Conservation (phyloP, 768 basidiomycete species). For the Russula earlei region DNA sequence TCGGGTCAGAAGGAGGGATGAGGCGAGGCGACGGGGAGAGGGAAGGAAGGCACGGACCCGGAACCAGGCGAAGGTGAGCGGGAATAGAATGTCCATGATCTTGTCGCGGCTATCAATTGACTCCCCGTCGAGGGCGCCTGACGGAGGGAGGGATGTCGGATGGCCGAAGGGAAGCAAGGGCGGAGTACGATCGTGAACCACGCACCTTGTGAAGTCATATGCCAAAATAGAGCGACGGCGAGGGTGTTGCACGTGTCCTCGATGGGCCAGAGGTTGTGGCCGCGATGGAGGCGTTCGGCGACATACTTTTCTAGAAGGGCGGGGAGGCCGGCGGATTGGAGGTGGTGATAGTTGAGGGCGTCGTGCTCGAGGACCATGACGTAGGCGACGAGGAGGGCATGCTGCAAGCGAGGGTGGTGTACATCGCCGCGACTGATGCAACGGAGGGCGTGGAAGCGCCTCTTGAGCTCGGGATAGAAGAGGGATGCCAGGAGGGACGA, state of each 20-base stretch:
- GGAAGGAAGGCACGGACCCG: slow-evolving; percentile 8
- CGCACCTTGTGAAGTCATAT: slow-evolving; percentile 18
- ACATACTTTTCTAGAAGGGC: slow-evolving; percentile 10
- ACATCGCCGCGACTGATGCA: slow-evolving; percentile 7
- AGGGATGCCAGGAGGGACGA: slow-evolving; percentile 32
- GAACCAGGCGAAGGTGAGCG: slow-evolving; percentile 14
- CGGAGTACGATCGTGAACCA: slow-evolving; percentile 8
- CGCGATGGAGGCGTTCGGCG: background rate
- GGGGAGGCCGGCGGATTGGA: slow-evolving; percentile 4
- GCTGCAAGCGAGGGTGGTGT: background rate
- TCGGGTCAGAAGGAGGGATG: background rate
- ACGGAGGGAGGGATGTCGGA: background rate
- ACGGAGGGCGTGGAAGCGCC: slow-evolving; percentile 10
- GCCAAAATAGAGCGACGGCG: slow-evolving; percentile 19
- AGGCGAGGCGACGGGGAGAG: background rate
- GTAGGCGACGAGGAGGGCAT: slow-evolving; percentile 12
- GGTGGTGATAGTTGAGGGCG: slow-evolving; percentile 8
- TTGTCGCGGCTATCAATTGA: slow-evolving; percentile 8
- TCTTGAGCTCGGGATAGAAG: slow-evolving; percentile 32
- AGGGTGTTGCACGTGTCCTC: slow-evolving; percentile 14
- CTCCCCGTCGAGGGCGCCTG: slow-evolving; percentile 14
- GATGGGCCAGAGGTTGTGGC: slow-evolving; percentile 11
- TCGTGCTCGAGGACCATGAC: slow-evolving; percentile 19
- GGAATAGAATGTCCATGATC: slow-evolving; percentile 8
- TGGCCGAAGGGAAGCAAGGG: background rate